phyloP scores from a whole-genome alignment of 2,329 filamentous ascomycete species.

The Dactylellina cionopaga region DNA sequence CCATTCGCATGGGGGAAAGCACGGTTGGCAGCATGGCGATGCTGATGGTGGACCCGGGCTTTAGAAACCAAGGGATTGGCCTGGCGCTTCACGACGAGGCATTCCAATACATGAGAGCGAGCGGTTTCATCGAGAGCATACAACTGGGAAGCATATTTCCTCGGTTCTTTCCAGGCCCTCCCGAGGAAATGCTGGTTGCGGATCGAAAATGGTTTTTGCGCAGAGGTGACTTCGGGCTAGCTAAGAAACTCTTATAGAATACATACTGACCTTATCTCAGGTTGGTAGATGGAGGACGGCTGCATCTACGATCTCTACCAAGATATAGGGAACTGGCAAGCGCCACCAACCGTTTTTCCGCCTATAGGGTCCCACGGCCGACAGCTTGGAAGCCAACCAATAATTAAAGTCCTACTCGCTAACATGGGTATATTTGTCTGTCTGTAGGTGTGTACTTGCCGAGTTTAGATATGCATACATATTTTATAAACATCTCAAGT shows the following conservation, averaged over 20 bases:
- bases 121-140: constrained; percentile 55
- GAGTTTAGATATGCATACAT: too few relatives aligned
- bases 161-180: constrained; percentile 57
- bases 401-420: too few relatives aligned
- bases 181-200: constrained; percentile 54
- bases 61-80: constrained; percentile 57
- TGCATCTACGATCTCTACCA: constrained; percentile 57
- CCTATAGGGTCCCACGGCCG: too few relatives aligned
- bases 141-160: constrained; percentile 58
- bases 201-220: constrained; percentile 57
- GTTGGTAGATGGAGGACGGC: constrained; percentile 56
- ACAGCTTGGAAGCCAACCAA: too few relatives aligned
- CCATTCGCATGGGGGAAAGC: constrained; percentile 55
- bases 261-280: too few relatives aligned
- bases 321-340: constrained; percentile 54
- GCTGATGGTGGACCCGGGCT: constrained; percentile 55
- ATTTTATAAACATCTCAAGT: too few relatives aligned
- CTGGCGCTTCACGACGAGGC: constrained; percentile 57
- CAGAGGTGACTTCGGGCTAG: too few relatives aligned
- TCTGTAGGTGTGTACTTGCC: too few relatives aligned
- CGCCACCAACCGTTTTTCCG: constrained; percentile 54
- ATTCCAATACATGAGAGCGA: constrained; percentile 55
- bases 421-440: too few relatives aligned
- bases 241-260: too few relatives aligned
- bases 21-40: constrained; percentile 57